phyloP scores from a whole-genome alignment of 306 rosid species.

The Abrus pulchellus region DNA sequence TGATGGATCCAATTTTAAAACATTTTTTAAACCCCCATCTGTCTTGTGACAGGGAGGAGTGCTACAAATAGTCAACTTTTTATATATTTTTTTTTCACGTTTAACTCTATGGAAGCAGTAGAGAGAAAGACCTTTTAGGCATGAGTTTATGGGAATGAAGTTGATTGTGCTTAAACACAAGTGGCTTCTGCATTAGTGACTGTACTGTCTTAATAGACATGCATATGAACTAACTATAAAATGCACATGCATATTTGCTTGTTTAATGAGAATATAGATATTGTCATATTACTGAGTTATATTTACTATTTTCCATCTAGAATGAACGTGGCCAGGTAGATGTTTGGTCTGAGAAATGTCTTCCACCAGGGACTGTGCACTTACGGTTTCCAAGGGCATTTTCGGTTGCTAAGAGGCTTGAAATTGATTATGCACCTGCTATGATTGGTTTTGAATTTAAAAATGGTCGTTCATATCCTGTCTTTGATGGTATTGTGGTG shows the following conservation, averaged over 20 bases:
- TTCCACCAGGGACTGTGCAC: conserved; percentile 94
- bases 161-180: conserved; percentile 24
- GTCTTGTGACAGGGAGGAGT: not conserved
- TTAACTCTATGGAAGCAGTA: not conserved
- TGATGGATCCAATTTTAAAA: conserved; percentile 4
- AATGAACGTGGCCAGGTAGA: conserved; percentile 92
- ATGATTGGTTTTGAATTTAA: conserved; percentile 93
- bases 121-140: conserved; percentile 13
- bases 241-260: conserved; percentile 12
- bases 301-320: conserved; percentile 56
- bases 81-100: not conserved
- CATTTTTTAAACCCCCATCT: not conserved
- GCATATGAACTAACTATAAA: conserved; percentile 31
- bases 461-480: conserved; percentile 87
- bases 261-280: conserved; percentile 28
- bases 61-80: not conserved
- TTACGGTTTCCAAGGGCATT: conserved; percentile 79
- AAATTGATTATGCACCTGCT: conserved; percentile 94
- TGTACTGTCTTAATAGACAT: conserved; percentile 24
- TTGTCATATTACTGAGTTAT: conserved; percentile 48
- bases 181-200: conserved; percentile 18
- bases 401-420: conserved; percentile 82
- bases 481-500: conserved; percentile 91
- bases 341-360: conserved; percentile 99
- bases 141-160: not conserved